A percentile compares a stretch with the other conserved stretches of the same genome.
phyloP scores from a whole-genome alignment of 2,329 filamentous ascomycete species.

The Elsinoe necatrix region DNA sequence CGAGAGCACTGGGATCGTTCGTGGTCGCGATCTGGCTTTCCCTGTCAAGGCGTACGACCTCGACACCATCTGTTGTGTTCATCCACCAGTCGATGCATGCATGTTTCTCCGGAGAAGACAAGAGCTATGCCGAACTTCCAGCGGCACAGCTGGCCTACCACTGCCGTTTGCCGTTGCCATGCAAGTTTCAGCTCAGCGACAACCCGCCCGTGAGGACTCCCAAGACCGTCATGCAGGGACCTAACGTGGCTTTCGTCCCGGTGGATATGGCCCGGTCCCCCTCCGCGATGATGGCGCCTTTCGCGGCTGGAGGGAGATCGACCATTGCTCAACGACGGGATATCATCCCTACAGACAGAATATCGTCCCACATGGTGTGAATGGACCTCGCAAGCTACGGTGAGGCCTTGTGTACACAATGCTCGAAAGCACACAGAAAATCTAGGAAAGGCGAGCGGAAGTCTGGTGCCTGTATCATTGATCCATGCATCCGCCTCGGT shows the following conservation, averaged over 20 bases:
- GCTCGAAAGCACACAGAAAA: neutral
- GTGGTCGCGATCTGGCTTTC: neutral
- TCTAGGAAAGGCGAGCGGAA: neutral
- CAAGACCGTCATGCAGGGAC: neutral
- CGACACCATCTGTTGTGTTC: neutral
- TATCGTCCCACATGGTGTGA: neutral
- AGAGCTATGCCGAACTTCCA: neutral
- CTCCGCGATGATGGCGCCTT: slow-evolving; percentile 6
- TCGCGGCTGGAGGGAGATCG: slow-evolving; percentile 1
- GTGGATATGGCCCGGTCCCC: slow-evolving; percentile 2
- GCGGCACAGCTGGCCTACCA: neutral
- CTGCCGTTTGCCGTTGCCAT: neutral
- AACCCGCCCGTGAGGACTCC: neutral
- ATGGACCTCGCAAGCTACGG: neutral
- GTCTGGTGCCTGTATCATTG: neutral
- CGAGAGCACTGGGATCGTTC: neutral
- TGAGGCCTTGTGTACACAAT: too few relatives aligned
- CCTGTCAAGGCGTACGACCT: neutral
- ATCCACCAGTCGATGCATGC: neutral
- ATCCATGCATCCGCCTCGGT: neutral
- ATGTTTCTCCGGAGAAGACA: neutral
- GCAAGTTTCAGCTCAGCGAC: neutral
- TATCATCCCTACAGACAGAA: neutral
- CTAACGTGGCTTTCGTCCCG: neutral
- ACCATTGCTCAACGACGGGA: neutral